Base-by-base conservation (phyloP, 2,329 filamentous ascomycete genomes). In the Clarireedia paspali region DNA sequence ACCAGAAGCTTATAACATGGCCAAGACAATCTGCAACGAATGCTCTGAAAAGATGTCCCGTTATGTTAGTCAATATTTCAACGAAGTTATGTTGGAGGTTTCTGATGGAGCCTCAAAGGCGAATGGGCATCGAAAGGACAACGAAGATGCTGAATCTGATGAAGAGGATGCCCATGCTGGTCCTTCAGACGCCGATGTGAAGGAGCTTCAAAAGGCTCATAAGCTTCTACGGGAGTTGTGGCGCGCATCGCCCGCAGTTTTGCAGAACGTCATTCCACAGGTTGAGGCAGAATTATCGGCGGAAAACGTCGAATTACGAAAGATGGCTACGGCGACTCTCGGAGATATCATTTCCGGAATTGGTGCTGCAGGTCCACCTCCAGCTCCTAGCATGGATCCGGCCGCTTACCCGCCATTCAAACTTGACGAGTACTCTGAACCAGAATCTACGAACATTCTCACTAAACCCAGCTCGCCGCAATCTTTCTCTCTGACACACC, bases 261-360 rank as follows among this genome's bases (percentile, higher is more conserved):
- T 99, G 17, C 87, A 90, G 62, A 96, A 96, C 66, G 92, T 99
- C 12, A 86, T 99, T 52, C 91, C 91, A 4, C 91, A 96, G 70
- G 77, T 99, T 40, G 92, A 97, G 68, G 88, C 90, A 36, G 94
- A 99, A 73, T 76, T 99, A 52, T 88, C 87, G 3, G 91, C 91
- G 0, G 94, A 99, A 68, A 95, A 95, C 58, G 79, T 91, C 3
- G 85, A 94, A 63, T 75, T 99, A 55, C 88, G 94, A 53, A 80
- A 89, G 57, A 79, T 99, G 56, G 92, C 92, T 2, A 95, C 92
- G 0, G 90, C 97, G 71, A 96, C 94, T 0, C 82, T 99, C 40
- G 94, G 95, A 53, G 92, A 97, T 68, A 91, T 99, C 77, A 87
- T 95, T 26, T 87, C 92, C 42, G 92, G 92, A 5, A 95, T 97